Percentiles rank a stretch among this genome's conserved stretches.
Conservation (phyloP, 768 basidiomycete genomes). For the Coprinopsis strossmayeri region DNA sequence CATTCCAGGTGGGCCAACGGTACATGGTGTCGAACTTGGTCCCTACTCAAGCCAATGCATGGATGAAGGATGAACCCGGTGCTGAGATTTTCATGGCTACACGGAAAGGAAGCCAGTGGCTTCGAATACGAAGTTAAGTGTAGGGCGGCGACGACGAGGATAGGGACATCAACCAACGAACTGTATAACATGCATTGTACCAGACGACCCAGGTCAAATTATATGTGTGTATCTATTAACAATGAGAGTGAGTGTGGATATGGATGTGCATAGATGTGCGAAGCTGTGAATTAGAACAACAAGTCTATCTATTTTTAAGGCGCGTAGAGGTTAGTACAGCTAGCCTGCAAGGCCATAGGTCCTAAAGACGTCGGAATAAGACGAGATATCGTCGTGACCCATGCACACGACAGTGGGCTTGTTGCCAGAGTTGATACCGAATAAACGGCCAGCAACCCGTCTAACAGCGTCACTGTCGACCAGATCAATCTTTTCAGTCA, state of each 20-base stretch:
- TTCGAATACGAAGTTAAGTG: constrained; percentile 14
- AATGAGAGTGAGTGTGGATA: not conserved
- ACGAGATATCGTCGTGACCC: constrained; percentile 74
- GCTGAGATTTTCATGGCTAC: constrained; percentile 69
- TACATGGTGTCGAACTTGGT: constrained; percentile 72
- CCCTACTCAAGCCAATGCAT: constrained; percentile 61
- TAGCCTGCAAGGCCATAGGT: constrained; percentile 59
- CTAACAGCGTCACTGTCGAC: constrained; percentile 66
- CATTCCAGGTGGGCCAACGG: constrained; percentile 56
- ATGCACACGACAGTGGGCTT: constrained; percentile 78
- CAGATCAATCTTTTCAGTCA: constrained; percentile 80
- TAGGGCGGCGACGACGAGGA: not conserved
- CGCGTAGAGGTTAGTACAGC: no score
- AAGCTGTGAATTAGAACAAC: no score
- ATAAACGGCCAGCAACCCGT: constrained; percentile 70
- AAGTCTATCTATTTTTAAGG: no score
- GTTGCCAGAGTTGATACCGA: constrained; percentile 55
- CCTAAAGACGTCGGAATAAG: constrained; percentile 53
- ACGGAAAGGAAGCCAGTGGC: constrained; percentile 61
- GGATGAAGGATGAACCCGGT: constrained; percentile 59
- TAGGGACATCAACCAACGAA: constrained; percentile 1
- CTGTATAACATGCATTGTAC: not conserved
- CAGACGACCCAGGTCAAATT: no score
- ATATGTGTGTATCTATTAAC: no score
- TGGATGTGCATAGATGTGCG: no score